Percentiles rank a stretch among this genome's conserved stretches.
These are phyloP conservation scores for Stemphylium beticola DNA, from an alignment of 2,329 filamentous ascomycete species.

Conservation along the genomic window DNA sequence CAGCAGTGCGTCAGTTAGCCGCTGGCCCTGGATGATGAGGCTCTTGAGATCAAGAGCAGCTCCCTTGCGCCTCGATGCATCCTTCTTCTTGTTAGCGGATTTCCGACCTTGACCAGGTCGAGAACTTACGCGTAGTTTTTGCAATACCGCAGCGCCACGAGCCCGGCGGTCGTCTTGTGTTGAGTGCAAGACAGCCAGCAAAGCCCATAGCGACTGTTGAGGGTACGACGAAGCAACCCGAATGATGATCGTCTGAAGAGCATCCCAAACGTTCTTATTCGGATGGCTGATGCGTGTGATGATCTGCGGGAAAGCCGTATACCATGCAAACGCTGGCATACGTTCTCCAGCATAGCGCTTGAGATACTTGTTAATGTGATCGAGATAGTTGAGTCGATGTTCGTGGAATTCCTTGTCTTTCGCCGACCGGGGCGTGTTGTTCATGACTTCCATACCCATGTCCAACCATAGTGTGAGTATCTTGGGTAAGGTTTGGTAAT, in stretches of 20 bases:
- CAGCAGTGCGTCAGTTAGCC: conserved; percentile 81
- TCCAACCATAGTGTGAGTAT: conserved; percentile 94
- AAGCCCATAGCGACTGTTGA: conserved; percentile 87
- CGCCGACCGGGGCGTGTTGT: conserved; percentile 23
- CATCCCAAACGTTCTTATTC: conserved; percentile 75
- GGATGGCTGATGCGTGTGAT: conserved; percentile 94
- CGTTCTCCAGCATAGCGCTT: conserved; percentile 74
- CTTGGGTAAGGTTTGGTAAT: conserved; percentile 92
- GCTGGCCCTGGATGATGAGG: conserved; percentile 79
- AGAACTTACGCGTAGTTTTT: conserved; percentile 47
- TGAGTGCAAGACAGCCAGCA: conserved; percentile 86
- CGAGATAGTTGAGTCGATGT: conserved; percentile 36
- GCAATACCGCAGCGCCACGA: conserved; percentile 56
- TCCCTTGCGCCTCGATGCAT: conserved; percentile 59
- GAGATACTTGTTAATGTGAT: conserved; percentile 67
- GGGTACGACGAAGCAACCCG: conserved; percentile 89
- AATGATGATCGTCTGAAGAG: conserved; percentile 78
- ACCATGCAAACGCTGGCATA: conserved; percentile 78
- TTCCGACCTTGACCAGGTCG: conserved; percentile 12
- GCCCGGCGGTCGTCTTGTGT: conserved; percentile 71
- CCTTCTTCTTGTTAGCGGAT: conserved; percentile 51
- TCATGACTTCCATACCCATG: conserved; percentile 73
- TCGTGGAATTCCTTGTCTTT: conserved; percentile 42
- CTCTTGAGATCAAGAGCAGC: conserved; percentile 69
- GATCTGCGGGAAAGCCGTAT: conserved; percentile 86